Evolutionary conservation across 768 basidiomycete species (phyloP), one percentile per base, ranked within the genome.

Genomic region (Hypsizygus marmoreus): DNA sequence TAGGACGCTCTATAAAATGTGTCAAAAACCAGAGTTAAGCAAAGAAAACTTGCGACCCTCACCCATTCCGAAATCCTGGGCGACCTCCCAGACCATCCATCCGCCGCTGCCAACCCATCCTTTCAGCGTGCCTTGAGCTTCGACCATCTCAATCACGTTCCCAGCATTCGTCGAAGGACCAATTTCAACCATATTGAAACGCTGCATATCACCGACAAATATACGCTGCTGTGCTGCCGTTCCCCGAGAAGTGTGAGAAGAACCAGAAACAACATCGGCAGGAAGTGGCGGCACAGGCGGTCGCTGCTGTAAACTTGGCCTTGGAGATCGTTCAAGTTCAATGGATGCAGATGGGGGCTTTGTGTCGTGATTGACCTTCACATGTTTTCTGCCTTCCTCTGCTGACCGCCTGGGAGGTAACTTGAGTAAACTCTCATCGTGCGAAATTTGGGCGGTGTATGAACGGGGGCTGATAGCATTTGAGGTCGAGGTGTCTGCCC

Each of bases 1-100:
- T 73, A 12, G 94, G 94, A 1, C 95, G 86, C 65, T 99, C 95
- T 94, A 59, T 11, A 55, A 40, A 47, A 48, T 16, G 48, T 36
- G 49, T 49, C 37, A 59, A 43, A 30, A 19, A 23, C 47, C n/a
- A n/a, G 23, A 6, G 32, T 8, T n/a, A 33, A 36, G 5, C 34
- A 34, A 14, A 45, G 19, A 24, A 35, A 55, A 49, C 43, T 24
- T 5, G n/a, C 14, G n/a, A 37, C 17, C 65, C 81, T 45, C 60
- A 95, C 94, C 94, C 84, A 95, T 88, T 47, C 93, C 94, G 60
- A 94, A 87, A 59, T 94, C 90, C 52, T 91, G 87, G 25, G 89
- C 89, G 22, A 95, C 66, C 68, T 98, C 95, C 63, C 80, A 95
- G 22, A 98, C 63, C 77, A 94, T 92, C 90, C 91, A 97, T 5